Evolutionary conservation across 139 green algal genomes (phyloP).

Genomic region (Micromonas commoda): DNA sequence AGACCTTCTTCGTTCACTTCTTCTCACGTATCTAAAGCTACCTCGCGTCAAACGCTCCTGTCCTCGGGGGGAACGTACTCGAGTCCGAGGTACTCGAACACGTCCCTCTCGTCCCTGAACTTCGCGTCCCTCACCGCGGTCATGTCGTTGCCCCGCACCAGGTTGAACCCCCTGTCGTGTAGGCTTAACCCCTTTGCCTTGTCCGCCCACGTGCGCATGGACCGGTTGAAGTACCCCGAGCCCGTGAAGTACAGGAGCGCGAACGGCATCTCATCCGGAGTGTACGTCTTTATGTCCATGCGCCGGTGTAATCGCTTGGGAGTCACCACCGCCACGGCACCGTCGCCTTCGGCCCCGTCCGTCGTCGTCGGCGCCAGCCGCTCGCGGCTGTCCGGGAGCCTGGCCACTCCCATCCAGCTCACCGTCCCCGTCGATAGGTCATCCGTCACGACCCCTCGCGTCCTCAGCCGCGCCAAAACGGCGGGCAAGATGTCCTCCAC

Average conservation of each 20-base stretch:
- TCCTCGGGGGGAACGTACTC: constrained; percentile 28
- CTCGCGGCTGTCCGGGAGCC: not conserved
- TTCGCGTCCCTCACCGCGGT: constrained; percentile 10
- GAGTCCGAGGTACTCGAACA: constrained; percentile 19
- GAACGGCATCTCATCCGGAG: not conserved
- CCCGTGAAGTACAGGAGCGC: constrained; percentile 31
- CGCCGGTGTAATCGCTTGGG: constrained; percentile 3
- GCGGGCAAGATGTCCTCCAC: not conserved
- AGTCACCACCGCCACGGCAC: not conserved
- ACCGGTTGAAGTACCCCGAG: constrained; percentile 28
- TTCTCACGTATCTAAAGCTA: too few species aligned
- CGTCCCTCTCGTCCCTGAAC: constrained; percentile 19
- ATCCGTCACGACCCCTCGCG: constrained; percentile 3
- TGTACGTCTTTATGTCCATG: constrained; percentile 34
- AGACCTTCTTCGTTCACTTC: too few species aligned
- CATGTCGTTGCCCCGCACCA: not conserved
- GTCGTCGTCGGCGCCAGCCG: not conserved
- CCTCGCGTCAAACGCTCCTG: constrained; percentile 16
- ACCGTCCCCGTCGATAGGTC: not conserved
- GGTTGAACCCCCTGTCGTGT: constrained; percentile 21
- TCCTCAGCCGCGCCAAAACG: not conserved
- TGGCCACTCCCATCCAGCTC: constrained; percentile 11
- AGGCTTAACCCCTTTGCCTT: constrained; percentile 6
- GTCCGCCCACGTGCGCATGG: constrained; percentile 15
- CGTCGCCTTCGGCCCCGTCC: not conserved